A percentile compares a stretch with the other conserved stretches of the same genome.
Conservation (phyloP, 2,329 filamentous ascomycete species). For the Dryadomyces quercus-mongolicae region DNA sequence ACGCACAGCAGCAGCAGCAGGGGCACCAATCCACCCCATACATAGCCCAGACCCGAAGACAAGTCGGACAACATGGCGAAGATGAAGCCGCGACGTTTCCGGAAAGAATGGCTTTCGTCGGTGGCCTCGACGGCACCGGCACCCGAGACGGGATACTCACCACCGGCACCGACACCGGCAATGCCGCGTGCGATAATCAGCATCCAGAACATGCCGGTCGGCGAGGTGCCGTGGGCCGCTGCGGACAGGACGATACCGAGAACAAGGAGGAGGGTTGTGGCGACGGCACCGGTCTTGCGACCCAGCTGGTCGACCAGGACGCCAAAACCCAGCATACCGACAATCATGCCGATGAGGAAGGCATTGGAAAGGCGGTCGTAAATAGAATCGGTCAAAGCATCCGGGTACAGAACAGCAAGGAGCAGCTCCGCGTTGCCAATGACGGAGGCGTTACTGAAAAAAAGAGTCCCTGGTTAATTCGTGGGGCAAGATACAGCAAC, state of each 20-base stretch:
- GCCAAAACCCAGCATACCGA: conserved; percentile 43
- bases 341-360: conserved; percentile 41
- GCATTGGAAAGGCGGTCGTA: conserved; percentile 41
- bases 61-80: conserved; percentile 41
- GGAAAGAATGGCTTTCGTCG: neutral
- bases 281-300: conserved; percentile 33
- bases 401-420: conserved; percentile 27
- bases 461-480: neutral
- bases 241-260: conserved; percentile 31
- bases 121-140: conserved; percentile 1
- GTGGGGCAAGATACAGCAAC: too few species aligned
- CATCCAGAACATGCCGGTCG: conserved; percentile 36
- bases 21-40: conserved; percentile 30
- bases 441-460: conserved; percentile 27
- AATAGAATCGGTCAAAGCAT: conserved; percentile 28
- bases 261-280: conserved; percentile 31
- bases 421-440: conserved; percentile 32
- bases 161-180: conserved; percentile 30
- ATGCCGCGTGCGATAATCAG: conserved; percentile 29
- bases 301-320: conserved; percentile 35
- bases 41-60: conserved; percentile 31
- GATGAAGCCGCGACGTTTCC: conserved; percentile 25
- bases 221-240: conserved; percentile 26
- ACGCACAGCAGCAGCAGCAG: conserved; percentile 4
- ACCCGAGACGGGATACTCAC: conserved; percentile 9